phyloP scores from a whole-genome alignment of 2,329 filamentous ascomycete genomes.

The Phyllosticta ampelicida region DNA sequence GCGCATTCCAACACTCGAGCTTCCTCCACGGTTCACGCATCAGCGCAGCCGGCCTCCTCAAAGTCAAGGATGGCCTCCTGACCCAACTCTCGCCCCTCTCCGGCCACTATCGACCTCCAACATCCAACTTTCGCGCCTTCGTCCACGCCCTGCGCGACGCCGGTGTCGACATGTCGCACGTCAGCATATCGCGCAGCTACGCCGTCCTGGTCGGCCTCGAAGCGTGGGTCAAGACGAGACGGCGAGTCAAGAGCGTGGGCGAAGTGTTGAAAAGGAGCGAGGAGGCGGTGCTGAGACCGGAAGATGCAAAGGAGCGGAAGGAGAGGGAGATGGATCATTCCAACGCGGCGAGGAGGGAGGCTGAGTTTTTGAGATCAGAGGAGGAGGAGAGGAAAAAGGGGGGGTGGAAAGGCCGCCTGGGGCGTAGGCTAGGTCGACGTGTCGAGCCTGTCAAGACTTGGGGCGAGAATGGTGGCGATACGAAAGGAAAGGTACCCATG shows the following conservation, averaged over 20 bases:
- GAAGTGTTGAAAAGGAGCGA: slow-evolving; percentile 43
- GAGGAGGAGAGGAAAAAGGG: background rate
- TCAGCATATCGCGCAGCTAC: slow-evolving; percentile 73
- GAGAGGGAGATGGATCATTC: slow-evolving; percentile 47
- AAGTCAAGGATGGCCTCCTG: slow-evolving; percentile 72
- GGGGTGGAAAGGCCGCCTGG: background rate
- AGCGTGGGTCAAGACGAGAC: slow-evolving; percentile 60
- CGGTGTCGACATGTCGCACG: slow-evolving; percentile 67
- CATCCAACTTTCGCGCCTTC: slow-evolving; percentile 74
- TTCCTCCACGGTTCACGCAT: slow-evolving; percentile 79
- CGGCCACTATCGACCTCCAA: slow-evolving; percentile 78
- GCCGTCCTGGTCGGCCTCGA: slow-evolving; percentile 74
- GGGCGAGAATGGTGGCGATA: background rate
- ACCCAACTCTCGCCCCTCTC: slow-evolving; percentile 55
- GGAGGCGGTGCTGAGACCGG: slow-evolving; percentile 51
- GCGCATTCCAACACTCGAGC: slow-evolving; percentile 82
- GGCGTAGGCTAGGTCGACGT: background rate
- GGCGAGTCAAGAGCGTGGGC: slow-evolving; percentile 47
- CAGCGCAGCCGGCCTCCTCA: slow-evolving; percentile 72
- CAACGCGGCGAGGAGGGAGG: slow-evolving; percentile 49
- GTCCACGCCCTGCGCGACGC: slow-evolving; percentile 59
- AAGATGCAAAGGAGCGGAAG: slow-evolving; percentile 40
- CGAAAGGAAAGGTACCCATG: background rate
- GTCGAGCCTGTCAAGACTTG: background rate
- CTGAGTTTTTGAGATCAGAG: slow-evolving; percentile 34